phyloP scores from a whole-genome alignment of 306 rosid species.

The Prunus kanzakura region DNA sequence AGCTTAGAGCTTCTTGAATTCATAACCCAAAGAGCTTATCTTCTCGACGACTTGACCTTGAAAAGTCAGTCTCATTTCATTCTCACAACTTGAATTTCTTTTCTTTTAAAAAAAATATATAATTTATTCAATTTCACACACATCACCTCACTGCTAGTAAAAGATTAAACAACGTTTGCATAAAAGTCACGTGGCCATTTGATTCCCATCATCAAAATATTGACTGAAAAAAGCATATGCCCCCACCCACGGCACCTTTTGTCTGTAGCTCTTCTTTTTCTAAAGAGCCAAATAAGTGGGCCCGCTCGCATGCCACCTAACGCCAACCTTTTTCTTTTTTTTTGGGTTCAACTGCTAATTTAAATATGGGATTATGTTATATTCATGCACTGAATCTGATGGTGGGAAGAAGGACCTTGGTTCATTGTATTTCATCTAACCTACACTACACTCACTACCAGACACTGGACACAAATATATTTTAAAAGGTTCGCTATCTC shows the following conservation, averaged over 20 bases:
- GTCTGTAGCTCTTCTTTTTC: neutral
- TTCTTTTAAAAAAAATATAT: no score
- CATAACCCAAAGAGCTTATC: neutral
- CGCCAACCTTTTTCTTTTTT: neutral
- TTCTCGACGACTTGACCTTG: neutral
- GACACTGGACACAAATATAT: neutral
- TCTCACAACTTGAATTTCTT: neutral
- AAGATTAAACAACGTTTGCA: neutral
- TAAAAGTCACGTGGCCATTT: conserved; percentile 13
- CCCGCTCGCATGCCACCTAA: neutral
- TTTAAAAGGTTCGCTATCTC: neutral
- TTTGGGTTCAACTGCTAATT: neutral
- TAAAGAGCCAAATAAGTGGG: neutral
- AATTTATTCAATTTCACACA: no score
- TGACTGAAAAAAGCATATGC: neutral
- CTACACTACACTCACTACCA: neutral
- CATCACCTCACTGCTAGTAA: no score
- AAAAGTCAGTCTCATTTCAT: neutral
- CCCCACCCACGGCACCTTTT: neutral
- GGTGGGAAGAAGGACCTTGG: neutral
- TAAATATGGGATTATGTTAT: neutral
- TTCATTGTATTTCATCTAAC: neutral
- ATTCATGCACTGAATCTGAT: conserved; percentile 12
- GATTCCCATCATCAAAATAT: neutral
- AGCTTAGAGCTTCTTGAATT: neutral